A percentile compares a stretch with the other conserved stretches of the same genome.
These are phyloP conservation scores for Cucurbita moschata DNA, from an alignment of 306 rosid genomes.

Conservation along the genomic window DNA sequence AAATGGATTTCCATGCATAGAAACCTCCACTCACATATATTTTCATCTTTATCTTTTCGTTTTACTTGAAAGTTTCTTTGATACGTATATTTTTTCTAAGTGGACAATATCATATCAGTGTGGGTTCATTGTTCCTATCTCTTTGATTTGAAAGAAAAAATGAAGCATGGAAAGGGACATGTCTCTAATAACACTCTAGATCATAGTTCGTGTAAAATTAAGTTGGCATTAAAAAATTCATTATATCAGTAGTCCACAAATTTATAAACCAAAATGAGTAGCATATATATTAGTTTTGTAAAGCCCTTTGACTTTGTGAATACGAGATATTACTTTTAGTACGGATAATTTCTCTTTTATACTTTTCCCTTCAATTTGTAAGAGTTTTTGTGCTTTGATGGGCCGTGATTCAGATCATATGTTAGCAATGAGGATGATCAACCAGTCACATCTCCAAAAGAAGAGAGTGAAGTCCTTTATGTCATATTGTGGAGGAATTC, in stretches of 20 bases:
- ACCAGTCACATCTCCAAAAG: conserved; percentile 47
- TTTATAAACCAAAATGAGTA: neutral
- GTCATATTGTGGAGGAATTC: conserved; percentile 92
- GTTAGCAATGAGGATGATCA: conserved; percentile 97
- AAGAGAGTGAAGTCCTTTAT: conserved; percentile 63
- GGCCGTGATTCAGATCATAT: conserved; percentile 59
- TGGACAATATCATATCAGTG: too few species aligned
- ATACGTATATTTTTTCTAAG: neutral
- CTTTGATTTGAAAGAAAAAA: too few species aligned
- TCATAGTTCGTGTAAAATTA: neutral
- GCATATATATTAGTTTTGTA: neutral
- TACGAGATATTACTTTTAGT: neutral
- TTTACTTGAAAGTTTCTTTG: neutral
- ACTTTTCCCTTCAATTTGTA: neutral
- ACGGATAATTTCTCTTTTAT: neutral
- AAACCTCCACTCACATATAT: neutral
- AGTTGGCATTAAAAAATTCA: neutral
- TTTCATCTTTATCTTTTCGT: too few species aligned
- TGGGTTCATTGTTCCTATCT: too few species aligned
- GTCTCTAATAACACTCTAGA: neutral
- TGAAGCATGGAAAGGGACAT: neutral
- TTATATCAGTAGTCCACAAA: neutral
- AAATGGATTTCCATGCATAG: neutral
- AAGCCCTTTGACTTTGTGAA: neutral
- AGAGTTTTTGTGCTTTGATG: neutral